Evolutionary conservation across 1,284 basidiomycete species (phyloP), one percentile per base, ranked within the genome.

Genomic region (Inonotus obliquus): DNA sequence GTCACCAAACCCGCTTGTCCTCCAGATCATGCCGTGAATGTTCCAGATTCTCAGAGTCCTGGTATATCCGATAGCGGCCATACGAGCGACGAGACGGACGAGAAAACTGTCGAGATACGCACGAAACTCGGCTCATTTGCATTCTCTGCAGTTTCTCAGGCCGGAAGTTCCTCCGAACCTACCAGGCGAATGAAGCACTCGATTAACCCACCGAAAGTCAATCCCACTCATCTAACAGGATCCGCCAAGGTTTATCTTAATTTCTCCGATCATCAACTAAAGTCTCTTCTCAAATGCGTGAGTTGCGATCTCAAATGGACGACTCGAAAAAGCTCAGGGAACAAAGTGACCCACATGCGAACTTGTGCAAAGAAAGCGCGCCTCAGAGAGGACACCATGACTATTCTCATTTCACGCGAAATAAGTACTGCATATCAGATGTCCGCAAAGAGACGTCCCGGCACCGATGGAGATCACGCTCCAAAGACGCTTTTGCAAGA

Each of bases 231-330:
- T 7, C 10, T 7, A 6, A 14, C 10, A 44, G 41, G 41, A 21
- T 44, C 35, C 39, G 17, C 29, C 17, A 13, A 14, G 4, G n/a
- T 32, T 45, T 51, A 59, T 59, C 57, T 2, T 53, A 74, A 77
- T 57, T 76, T 85, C 62, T 69, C 81, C 0, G 77, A 81, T 41
- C 56, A 71, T 1, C 75, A 85, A 25, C 69, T 91, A 11, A 69
- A 69, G 1, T 76, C 69, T 19, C 68, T 92, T 1, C 69, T 73
- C 11, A 82, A 76, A 66, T 92, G 90, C 66, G 77, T 91, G 49
- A 78, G 80, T 52, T 93, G 91, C 67, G 80, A 83, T 41, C 69
- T 79, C 10, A 71, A 72, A 0, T 93, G 90, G 90, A 91, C 87
- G 1, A 72, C 80, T 6, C 76, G 81, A 56, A 93, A 93, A 70